Evolutionary conservation across 306 rosid genomes (phyloP), one percentile per base, ranked within the genome.

Genomic region (Citrullus amarus): DNA sequence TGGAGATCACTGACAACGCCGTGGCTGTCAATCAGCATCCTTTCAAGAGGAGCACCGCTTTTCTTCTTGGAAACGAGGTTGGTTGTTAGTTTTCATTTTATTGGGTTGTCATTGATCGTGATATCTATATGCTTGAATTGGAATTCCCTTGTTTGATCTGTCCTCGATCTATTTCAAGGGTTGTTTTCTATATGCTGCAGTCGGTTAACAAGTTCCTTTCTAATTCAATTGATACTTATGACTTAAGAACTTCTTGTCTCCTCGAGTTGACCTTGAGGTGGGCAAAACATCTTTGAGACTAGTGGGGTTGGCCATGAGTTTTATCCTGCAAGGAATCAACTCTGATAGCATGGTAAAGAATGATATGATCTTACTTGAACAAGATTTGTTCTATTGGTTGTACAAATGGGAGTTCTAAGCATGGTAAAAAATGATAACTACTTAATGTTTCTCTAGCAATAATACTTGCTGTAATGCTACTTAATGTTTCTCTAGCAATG

Each of bases 1-100:
- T 95, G 36, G 99, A 95, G 91, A 92, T 95, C 74, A 85, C 97
- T 9, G 87, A 86, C 61, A 80, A 90, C 73, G 93, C 99, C 9
- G 53, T 79, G 68, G 93, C 98, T 5, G 91, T 95, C 30, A 90
- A 91, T 84, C 87, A 81, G 36, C 99, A 92, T 51, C 97, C 99
- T 83, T 95, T 95, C 82, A 88, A 79, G 39, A 91, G 81, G 79
- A 92, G 85, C 85, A 95, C 96, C 0, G 99, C 97, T 73, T 92
- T 95, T 79, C 88, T 95, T 51, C 96, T 95, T 25, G 99, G 97
- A 12, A 95, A 95, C 80, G 97, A 95, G 95, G 98, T 90, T 68
- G 13, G 67, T 30, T 68, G 41, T 44, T 30, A 34, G 41, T 44
- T 41, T 79, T 17, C 41, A 18, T 53, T 13, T 46, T 57, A 16